Evolutionary conservation across 495 filamentous ascomycete genomes (phyloP).

Genomic region (Rhypophila decipiens): DNA sequence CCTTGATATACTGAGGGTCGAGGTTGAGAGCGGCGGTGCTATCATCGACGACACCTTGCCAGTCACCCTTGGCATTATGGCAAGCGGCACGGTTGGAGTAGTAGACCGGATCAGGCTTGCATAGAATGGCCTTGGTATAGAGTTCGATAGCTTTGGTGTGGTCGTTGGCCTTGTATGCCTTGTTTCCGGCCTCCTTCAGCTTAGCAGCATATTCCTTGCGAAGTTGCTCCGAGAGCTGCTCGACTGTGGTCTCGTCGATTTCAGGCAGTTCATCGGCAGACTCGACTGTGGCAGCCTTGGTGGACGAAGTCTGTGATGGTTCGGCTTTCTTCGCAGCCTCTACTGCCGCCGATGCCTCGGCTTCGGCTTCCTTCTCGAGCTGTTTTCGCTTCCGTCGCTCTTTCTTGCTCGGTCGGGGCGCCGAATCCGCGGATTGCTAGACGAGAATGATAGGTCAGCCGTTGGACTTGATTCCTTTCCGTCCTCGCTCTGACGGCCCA

Average conservation of each 20-base stretch:
- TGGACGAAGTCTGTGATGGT: conserved; percentile 24
- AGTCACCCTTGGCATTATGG: conserved; percentile 84
- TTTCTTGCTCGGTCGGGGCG: conserved; percentile 45
- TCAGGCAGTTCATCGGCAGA: conserved; percentile 74
- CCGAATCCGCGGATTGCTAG: conserved; percentile 24
- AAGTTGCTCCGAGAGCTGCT: conserved; percentile 60
- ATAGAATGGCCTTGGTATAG: conserved; percentile 91
- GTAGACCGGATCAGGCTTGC: conserved; percentile 95
- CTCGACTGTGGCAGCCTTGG: conserved; percentile 51
- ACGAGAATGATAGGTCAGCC: too few species aligned
- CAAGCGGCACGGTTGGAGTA: conserved; percentile 98
- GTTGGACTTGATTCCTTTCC: too few species aligned
- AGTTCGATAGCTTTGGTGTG: conserved; percentile 87
- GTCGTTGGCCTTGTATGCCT: conserved; percentile 88
- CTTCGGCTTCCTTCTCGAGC: conserved; percentile 56
- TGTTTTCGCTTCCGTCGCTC: conserved; percentile 64
- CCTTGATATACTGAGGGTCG: conserved; percentile 95
- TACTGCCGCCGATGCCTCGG: conserved; percentile 30
- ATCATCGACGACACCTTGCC: conserved; percentile 96
- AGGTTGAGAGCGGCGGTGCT: conserved; percentile 89
- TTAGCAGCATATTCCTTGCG: conserved; percentile 80
- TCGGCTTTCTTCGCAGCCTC: conserved; percentile 22
- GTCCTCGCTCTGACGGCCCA: too few species aligned
- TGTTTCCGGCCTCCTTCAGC: conserved; percentile 93
- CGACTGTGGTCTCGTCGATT: conserved; percentile 73